Evolutionary conservation across 139 green algal species (phyloP).

Genomic region (Chlorella sp.): DNA sequence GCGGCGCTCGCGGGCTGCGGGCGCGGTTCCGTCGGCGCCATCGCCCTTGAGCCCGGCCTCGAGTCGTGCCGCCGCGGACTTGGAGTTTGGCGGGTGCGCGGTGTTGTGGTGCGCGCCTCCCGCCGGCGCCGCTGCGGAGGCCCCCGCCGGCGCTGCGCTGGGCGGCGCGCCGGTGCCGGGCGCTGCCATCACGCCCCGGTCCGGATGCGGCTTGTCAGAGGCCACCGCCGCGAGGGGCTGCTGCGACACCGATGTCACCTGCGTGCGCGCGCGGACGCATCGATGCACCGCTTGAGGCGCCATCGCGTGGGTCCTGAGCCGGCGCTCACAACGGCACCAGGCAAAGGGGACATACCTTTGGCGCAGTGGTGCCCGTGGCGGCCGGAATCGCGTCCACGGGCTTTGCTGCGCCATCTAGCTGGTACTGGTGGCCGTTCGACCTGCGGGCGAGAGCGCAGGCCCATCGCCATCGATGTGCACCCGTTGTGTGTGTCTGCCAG

Average conservation of each 20-base stretch:
- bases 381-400: not conserved
- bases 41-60: not conserved
- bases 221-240: not conserved
- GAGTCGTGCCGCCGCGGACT: not conserved
- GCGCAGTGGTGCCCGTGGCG: not conserved
- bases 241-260: too few relatives aligned
- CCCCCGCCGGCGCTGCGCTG: too few relatives aligned
- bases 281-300: too few relatives aligned
- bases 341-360: too few relatives aligned
- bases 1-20: slow-evolving; percentile 44
- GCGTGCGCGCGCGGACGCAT: too few relatives aligned
- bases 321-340: too few relatives aligned
- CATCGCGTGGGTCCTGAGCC: too few relatives aligned
- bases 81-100: not conserved
- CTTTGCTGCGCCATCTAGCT: not conserved
- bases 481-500: too few relatives aligned
- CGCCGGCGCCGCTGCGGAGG: not conserved
- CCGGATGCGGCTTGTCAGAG: not conserved
- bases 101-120: not conserved
- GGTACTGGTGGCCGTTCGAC: not conserved
- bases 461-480: too few relatives aligned
- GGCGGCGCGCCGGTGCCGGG: too few relatives aligned
- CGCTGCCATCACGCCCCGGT: too few relatives aligned
- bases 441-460: not conserved
- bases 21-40: not conserved